These are phyloP conservation scores for Penicillium subrubescens DNA, from an alignment of 495 filamentous ascomycete species.

Conservation along the genomic window DNA sequence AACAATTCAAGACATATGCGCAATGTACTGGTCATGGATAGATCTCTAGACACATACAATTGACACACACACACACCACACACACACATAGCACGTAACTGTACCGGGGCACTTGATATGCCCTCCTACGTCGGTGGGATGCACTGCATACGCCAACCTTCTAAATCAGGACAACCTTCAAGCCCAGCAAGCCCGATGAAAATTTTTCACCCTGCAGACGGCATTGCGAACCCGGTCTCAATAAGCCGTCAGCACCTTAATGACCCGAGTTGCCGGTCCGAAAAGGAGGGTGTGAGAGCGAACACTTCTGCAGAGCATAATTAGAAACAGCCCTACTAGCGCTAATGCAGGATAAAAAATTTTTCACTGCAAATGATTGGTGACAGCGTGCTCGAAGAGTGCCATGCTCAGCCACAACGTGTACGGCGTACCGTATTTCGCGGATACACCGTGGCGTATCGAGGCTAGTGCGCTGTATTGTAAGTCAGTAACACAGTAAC, in stretches of 20 bases:
- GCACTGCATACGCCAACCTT: background rate
- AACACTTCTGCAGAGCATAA: conserved; percentile 10
- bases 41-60: background rate
- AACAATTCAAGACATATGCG: background rate
- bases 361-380: conserved; percentile 22
- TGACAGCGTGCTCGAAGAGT: background rate
- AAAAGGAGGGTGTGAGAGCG: background rate
- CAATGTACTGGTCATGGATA: conserved; percentile 4
- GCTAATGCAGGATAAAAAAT: conserved; percentile 21
- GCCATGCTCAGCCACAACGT: conserved; percentile 5
- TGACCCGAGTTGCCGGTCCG: conserved; percentile 1
- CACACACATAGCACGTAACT: background rate
- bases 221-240: background rate
- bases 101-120: background rate
- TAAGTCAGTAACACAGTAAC: background rate
- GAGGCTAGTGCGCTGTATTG: conserved; percentile 12
- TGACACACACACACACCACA: background rate
- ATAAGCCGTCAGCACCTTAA: conserved; percentile 23
- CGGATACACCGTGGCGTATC: conserved; percentile 14
- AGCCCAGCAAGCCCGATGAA: background rate
- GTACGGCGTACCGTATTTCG: background rate
- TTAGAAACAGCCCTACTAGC: conserved; percentile 10
- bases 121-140: background rate
- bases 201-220: background rate
- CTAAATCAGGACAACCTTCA: background rate